These are phyloP conservation scores for Cyclotella choctawhatcheeana DNA, from an alignment of 108 stramenopile species.

Conservation along the genomic window DNA sequence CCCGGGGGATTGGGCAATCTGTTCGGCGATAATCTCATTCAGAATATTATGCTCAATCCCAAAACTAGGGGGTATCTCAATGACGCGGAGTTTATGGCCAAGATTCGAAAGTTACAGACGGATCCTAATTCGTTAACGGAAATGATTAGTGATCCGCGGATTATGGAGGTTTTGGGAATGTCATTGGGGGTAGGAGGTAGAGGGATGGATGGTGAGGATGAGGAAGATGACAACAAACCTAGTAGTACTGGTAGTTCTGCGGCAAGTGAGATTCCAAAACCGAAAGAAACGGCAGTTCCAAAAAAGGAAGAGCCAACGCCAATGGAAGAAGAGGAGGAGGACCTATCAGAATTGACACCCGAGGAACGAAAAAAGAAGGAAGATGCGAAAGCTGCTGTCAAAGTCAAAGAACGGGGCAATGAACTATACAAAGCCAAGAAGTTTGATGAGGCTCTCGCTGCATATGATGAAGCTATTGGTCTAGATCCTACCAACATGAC, in stretches of 20 bases:
- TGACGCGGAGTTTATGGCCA: conserved; percentile 93
- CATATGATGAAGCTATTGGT: conserved; percentile 97
- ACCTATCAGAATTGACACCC: conserved; percentile 73
- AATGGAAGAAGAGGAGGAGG: conserved; percentile 71
- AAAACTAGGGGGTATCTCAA: conserved; percentile 87
- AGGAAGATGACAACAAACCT: conserved; percentile 36
- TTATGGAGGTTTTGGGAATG: conserved; percentile 91
- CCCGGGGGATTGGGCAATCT: conserved; percentile 56
- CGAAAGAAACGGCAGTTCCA: conserved; percentile 26
- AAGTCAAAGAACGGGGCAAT: conserved; percentile 93
- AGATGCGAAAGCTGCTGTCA: conserved; percentile 72
- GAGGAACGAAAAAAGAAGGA: conserved; percentile 88
- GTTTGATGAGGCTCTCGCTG: conserved; percentile 95
- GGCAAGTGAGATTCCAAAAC: conserved; percentile 21
- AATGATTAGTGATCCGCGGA: conserved; percentile 88
- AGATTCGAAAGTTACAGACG: conserved; percentile 85
- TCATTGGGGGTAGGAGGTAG: conserved; percentile 69
- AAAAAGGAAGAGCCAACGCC: conserved; percentile 50
- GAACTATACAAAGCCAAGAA: conserved; percentile 93
- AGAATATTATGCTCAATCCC: conserved; percentile 91
- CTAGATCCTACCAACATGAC: conserved; percentile 96
- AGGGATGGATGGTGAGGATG: conserved; percentile 49
- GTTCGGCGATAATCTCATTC: conserved; percentile 91
- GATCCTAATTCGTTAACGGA: conserved; percentile 88
- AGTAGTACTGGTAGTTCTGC: not conserved